Evolutionary conservation across 257 asterid genomes (phyloP), one percentile per base, ranked within the genome.

Genomic region (Solanum piurae): DNA sequence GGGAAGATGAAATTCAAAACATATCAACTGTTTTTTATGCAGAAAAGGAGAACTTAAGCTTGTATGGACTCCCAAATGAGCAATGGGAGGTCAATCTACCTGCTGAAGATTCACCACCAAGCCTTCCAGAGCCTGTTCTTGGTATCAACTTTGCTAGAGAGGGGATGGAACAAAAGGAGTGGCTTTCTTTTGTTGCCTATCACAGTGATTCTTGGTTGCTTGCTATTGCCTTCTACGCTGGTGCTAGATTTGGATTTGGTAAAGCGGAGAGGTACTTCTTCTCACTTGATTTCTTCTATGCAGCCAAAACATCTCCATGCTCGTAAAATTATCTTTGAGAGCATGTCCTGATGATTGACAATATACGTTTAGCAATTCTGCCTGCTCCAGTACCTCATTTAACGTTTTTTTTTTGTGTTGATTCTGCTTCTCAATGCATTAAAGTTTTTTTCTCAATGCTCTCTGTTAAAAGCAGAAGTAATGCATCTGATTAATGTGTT

Each of bases 161-260:
- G 5, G 93, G 92, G 44, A 91, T 92, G 94, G 88, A 86, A 87
- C 91, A 84, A 25, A 92, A 92, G 58, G 93, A 92, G 46, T 92
- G 93, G 94, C 49, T 92, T 68, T 89, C 94, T 27, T 86, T 89
- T 37, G 90, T 92, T 55, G 91, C 93, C 60, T 89, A 86, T 49
- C 94, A 92, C 85, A 89, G 94, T 86, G 93, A 92, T 72, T 90
- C 94, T 21, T 92, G 94, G 94, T 86, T 91, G 86, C 89, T 91
- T 80, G 83, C 91, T 49, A 91, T 92, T 82, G 88, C 94, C 82
- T 92, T 91, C 86, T 90, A 87, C 87, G 88, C 86, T 40, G 93
- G 92, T 82, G 86, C 92, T 60, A 91, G 93, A 83, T 89, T 88
- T 86, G 91, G 91, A 76, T 90, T 91, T 73, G 91, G 90, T 79